Evolutionary conservation across 441 rosid species (phyloP), one percentile per base, ranked within the genome.

Genomic region (Melastoma candidum): DNA sequence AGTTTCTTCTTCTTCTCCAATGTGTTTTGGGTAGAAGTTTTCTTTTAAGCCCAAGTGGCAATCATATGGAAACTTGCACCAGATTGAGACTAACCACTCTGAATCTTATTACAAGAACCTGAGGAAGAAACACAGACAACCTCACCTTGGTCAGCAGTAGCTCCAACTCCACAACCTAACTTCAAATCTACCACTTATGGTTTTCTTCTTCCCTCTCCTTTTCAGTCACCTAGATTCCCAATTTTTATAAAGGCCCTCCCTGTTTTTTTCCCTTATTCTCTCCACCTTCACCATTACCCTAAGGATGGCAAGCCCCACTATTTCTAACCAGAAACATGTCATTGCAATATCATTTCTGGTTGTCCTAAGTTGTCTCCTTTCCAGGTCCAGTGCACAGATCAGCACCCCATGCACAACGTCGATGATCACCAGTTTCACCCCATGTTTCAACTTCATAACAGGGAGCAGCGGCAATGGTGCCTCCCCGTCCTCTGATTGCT

Each of bases 381-480:
- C 69, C 46, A 68, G 78, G 17, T 74, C 69, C 26, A 53, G 56
- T 5, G 87, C 79, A 49, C 90, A 79, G 58, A 75, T 86, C 44
- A 77, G 63, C 51, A 82, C 90, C 7, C 87, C 95, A 7, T 86
- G 97, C 81, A 79, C 85, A 39, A 13, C 72, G 44, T 77, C 94
- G 44, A 69, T 81, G 94, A 75, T 86, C 70, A 54, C 84, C 48
- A 77, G 54, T 63, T 90, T 90, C 77, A 75, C 95, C 1, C 95
- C 95, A 4, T 90, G 94, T 76, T 49, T 84, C 53, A 86, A 77
- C 58, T 90, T 72, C 58, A 36, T 86, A 41, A 86, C 97, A 0
- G 95, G 97, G 57, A 86, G 97, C 65, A 71, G 50, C 54, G 59
- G 54, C 57, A 81, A 81, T 6, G 85, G 84, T 14, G 12, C 68